These are phyloP conservation scores for Hondaea fermentalgiana DNA, from an alignment of 108 stramenopile species.

Conservation along the genomic window DNA sequence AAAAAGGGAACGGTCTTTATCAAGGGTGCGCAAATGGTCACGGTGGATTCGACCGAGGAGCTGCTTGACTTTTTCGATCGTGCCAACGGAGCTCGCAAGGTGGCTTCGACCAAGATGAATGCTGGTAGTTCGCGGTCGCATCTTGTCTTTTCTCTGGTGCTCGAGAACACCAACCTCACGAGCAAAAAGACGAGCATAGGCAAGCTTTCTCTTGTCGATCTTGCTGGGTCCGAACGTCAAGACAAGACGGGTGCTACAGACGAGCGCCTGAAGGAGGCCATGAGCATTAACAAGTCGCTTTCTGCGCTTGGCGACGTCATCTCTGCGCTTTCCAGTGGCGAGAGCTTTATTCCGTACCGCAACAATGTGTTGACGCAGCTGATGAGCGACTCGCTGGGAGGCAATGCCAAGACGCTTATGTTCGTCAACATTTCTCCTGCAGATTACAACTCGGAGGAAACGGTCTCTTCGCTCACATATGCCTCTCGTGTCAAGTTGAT, in stretches of 20 bases:
- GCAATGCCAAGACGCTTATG: slow-evolving; percentile 65
- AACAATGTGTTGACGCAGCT: slow-evolving; percentile 56
- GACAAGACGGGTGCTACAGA: slow-evolving; percentile 40
- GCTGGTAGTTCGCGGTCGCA: slow-evolving; percentile 50
- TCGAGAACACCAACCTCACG: slow-evolving; percentile 43
- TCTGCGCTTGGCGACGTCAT: slow-evolving; percentile 66
- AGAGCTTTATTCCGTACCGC: slow-evolving; percentile 43
- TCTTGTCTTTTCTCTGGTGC: slow-evolving; percentile 41
- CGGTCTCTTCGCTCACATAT: slow-evolving; percentile 32
- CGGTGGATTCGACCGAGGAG: slow-evolving; percentile 24
- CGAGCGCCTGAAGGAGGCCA: slow-evolving; percentile 53
- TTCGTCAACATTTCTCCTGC: slow-evolving; percentile 63
- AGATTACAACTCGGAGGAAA: slow-evolving; percentile 63
- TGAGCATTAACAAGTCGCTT: slow-evolving; percentile 61
- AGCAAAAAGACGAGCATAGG: slow-evolving; percentile 46
- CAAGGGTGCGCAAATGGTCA: slow-evolving; percentile 39
- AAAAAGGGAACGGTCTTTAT: slow-evolving; percentile 45
- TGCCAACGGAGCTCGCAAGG: slow-evolving; percentile 46
- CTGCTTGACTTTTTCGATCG: slow-evolving; percentile 38
- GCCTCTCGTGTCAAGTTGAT: slow-evolving; percentile 49
- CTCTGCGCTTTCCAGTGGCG: slow-evolving; percentile 35
- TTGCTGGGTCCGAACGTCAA: slow-evolving; percentile 37
- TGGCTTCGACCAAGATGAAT: slow-evolving; percentile 59
- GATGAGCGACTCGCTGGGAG: slow-evolving; percentile 57
- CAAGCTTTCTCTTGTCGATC: slow-evolving; percentile 39